Evolutionary conservation across 2,329 filamentous ascomycete species (phyloP), one percentile per base, ranked within the genome.

Genomic region (Fusarium anthophilum): DNA sequence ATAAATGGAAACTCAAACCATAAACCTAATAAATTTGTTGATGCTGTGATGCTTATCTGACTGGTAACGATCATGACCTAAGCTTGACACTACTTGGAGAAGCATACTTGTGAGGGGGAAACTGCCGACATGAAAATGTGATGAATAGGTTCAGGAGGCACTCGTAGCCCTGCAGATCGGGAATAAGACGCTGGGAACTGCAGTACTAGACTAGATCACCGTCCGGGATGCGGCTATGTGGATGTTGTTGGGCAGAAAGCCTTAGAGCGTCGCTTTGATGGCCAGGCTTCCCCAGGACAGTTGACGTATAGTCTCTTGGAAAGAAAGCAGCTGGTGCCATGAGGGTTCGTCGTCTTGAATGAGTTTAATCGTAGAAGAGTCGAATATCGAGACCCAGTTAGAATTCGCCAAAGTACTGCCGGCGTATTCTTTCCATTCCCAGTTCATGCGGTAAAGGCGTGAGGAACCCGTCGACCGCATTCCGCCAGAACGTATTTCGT

Each of bases 271-370:
- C 38, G 28, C 12, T 43, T 56, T 24, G 53, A 56, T 10, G 22
- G 22, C 2, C 22, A 56, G 13, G 15, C 38, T 56, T 12, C 22
- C 8, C 6, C 4, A 11, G 71, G 79, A 60, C 76, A 77, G 18
- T 82, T 79, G 43, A 85, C 81, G 18, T 85, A 80, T 76, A 80
- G 84, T 60, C 71, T 83, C 64, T 60, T 87, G 4, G 45, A 48
- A 50, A 11, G 15, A 60, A 54, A 35, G 39, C 26, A 24, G 11
- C 51, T 60, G 22, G 4, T 41, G 20, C 6, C 24, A 7, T 45
- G 20, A 38, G 5, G 47, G 15, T 3, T 28, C 14, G 14, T 26
- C 13, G 11, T 15, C 20, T 11, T 22, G 13, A 15, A 22, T 2
- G 18, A 45, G 26, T 24, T 35, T 14, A 3, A 35, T 35, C 32